These are phyloP conservation scores for Isoetes taiwanensis DNA, from an alignment of 75 land plant species.

Conservation along the genomic window DNA sequence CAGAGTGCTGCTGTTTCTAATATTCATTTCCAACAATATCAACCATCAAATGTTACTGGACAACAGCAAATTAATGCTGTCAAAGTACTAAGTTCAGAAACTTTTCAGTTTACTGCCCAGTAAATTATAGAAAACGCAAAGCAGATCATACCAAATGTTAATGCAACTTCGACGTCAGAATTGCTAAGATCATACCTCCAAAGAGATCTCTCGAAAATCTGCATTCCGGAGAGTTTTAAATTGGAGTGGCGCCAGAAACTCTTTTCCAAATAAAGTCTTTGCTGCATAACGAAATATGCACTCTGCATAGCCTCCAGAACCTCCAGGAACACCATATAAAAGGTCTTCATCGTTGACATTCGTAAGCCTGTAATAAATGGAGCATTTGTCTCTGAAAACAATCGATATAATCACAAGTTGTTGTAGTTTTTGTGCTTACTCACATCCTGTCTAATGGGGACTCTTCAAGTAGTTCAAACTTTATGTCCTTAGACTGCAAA, in stretches of 20 bases:
- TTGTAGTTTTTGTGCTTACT: not conserved
- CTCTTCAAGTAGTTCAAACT: conserved; percentile 15
- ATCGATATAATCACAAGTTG: not conserved
- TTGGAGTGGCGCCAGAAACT: conserved; percentile 40
- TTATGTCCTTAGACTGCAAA: conserved; percentile 8
- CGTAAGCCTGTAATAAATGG: conserved; percentile 38
- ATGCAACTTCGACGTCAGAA: too few species aligned
- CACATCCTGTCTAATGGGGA: conserved; percentile 9
- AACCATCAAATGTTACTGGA: too few species aligned
- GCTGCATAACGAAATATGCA: conserved; percentile 72
- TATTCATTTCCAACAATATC: too few species aligned
- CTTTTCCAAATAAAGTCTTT: conserved; percentile 51
- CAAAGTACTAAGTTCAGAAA: too few species aligned
- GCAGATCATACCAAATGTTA: too few species aligned
- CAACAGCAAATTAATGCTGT: too few species aligned
- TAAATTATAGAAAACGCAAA: too few species aligned
- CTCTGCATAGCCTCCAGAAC: conserved; percentile 95
- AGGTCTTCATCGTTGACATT: conserved; percentile 69
- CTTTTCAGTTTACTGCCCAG: too few species aligned
- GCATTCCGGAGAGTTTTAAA: conserved; percentile 66
- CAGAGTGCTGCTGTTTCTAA: too few species aligned
- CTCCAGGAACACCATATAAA: conserved; percentile 71
- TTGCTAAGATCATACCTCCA: conserved; percentile 65
- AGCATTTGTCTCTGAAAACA: conserved; percentile 27
- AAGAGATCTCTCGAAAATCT: conserved; percentile 65